Base-by-base conservation (phyloP, 345 rosid species). In the Lepidium africanum region DNA sequence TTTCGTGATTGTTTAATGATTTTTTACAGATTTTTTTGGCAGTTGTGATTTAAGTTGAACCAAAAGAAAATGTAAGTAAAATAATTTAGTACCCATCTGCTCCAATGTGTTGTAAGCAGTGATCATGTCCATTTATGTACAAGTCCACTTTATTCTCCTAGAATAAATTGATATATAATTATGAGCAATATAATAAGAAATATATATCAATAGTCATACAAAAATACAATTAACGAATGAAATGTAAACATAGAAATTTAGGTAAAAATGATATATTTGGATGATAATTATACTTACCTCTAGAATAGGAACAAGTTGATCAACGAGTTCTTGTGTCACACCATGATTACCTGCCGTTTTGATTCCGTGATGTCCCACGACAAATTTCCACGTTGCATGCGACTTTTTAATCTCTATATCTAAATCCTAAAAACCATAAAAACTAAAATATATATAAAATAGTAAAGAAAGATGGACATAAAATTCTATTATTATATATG, bases 71-170 rank as follows among this genome's bases (percentile, higher is more conserved):
- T 15, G 42, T 13, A 14, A 58, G 40, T 41, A n/a, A 7, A 17
- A 0, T 42, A 27, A 27, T 5, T 27, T 0, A 27, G 46, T 70
- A 84, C 86, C 85, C 79, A 39, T 63, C 45, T 4, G 71, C 17
- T 42, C 81, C 79, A 35, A 70, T 76, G 73, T 84, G 88, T 74
- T 86, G 70, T 67, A 86, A 61, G 81, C 88, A 83, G 35, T 86
- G 87, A 66, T 86, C 90, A 25, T 86, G 90, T 23, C 86, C 88
- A 19, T 86, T 86, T 39, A 86, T 69, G 73, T 84, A 86, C 56
- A 82, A 55, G 51, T 84, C 81, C n/a, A 81, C 88, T 15, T 73
- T 38, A 64, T 84, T 65, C 32, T 52, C 85, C 88, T 84, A 45
- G n/a, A 64, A 27, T 19, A 58, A 7, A 32, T 15, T 39, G 36